Percentiles rank a stretch among this genome's conserved stretches.
Conservation (phyloP, 73 alveolate genomes). For the Paraurostyla sp. region DNA sequence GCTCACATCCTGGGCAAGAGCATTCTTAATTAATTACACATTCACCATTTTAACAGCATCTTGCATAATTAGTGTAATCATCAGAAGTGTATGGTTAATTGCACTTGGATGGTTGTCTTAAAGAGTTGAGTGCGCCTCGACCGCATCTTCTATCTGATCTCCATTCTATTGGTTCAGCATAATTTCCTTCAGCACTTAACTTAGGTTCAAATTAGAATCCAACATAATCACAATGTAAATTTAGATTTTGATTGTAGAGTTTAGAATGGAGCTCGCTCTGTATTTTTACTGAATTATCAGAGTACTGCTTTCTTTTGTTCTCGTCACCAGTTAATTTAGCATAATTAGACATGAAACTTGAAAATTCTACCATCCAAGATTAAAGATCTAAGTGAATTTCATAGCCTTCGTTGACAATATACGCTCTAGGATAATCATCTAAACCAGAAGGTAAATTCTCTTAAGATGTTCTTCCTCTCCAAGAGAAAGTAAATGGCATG, state of each 20-base stretch:
- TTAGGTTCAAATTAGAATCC: slow-evolving; percentile 58
- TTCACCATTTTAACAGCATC: slow-evolving; percentile 16
- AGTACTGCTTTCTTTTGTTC: background rate
- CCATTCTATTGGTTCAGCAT: slow-evolving; percentile 86
- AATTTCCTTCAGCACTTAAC: background rate
- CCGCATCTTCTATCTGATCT: slow-evolving; percentile 94
- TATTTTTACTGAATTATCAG: background rate
- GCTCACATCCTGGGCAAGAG: slow-evolving; percentile 20
- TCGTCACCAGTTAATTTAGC: slow-evolving; percentile 45
- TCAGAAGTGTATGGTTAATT: slow-evolving; percentile 57
- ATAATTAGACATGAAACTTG: slow-evolving; percentile 66
- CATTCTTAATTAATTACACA: slow-evolving; percentile 25
- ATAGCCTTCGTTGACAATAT: slow-evolving; percentile 74
- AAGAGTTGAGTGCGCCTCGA: slow-evolving; percentile 69
- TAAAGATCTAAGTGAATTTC: slow-evolving; percentile 96
- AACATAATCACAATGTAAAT: slow-evolving; percentile 41
- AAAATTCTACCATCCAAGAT: slow-evolving; percentile 88
- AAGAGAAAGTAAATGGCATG: slow-evolving; percentile 72
- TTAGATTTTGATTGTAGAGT: slow-evolving; percentile 24
- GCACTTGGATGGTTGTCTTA: slow-evolving; percentile 89
- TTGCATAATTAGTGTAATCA: background rate
- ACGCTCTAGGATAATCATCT: slow-evolving; percentile 97
- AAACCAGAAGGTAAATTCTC: slow-evolving; percentile 93
- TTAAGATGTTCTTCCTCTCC: slow-evolving; percentile 92
- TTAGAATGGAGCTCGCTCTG: background rate